Evolutionary conservation across 192 early-diverging fungal genomes (phyloP), one percentile per base, ranked within the genome.

Genomic region (Podila clonocystis): DNA sequence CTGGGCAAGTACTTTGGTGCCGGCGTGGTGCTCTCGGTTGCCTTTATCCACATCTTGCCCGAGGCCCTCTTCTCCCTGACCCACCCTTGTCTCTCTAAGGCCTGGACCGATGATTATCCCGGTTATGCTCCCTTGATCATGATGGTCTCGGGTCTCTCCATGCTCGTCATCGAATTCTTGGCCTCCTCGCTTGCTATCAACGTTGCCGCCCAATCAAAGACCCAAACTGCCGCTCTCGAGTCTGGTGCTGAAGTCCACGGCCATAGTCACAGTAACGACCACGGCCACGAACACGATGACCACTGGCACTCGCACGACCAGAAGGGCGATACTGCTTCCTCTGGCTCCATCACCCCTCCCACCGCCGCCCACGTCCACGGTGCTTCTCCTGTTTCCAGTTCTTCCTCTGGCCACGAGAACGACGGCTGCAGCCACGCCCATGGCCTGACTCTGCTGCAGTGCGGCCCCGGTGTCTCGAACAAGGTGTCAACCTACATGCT

Each of bases 21-120:
- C 5, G 94, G 93, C 17, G 88, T 94, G 12, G 92, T 95, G 50
- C 66, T 94, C 49, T 91, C 94, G 30, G 94, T 93, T 9, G 90
- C 89, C 20, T 94, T 95, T 73, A 86, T 95, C 50, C 94, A 95
- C 74, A 93, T 94, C 91, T 67, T 94, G 15, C 87, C 91, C 20
- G 89, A 73, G 31, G 88, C 91, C 29, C 73, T 90, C 7, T 84
- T 83, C 59, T 70, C 83, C 8, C 82, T 94, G 38, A 85, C 85
- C 1, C 85, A 88, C 38, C 84, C 86, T 38, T 94, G 93, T 66
- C 73, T 93, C 45, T 85, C 89, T 34, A 85, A 71, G 9, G 65
- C 78, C 1, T 88, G 89, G 82, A 82, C 74, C 1, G 61, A 72
- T 19, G 73, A 80, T 11, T 88, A 88, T 61, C 75, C 84, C 19